phyloP scores from a whole-genome alignment of 148 eudicot genomes.

The Arctostaphylos glauca region DNA sequence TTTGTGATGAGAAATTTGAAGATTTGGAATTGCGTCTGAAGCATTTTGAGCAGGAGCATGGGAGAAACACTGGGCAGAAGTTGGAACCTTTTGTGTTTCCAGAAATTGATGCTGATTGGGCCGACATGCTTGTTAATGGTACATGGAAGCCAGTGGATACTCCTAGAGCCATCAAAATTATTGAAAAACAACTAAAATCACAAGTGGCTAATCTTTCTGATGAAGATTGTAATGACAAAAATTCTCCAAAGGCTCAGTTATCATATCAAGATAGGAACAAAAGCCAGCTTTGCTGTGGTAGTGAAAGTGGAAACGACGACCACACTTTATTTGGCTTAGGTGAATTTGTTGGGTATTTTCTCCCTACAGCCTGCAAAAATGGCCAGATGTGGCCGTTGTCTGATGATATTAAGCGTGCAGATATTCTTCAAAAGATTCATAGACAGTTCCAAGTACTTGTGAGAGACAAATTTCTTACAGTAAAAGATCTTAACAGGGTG shows the following conservation, averaged over 20 bases:
- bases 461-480: neutral
- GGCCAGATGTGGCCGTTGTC: slow-evolving; percentile 15
- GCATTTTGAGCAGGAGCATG: neutral
- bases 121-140: slow-evolving; percentile 1
- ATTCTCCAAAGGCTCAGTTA: neutral
- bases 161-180: neutral
- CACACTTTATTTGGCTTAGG: neutral
- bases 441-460: slow-evolving; percentile 6
- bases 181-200: neutral
- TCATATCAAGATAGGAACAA: neutral
- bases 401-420: slow-evolving; percentile 3
- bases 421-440: slow-evolving; percentile 4
- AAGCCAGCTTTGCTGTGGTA: neutral
- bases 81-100: neutral
- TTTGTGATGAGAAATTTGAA: slow-evolving; percentile 8
- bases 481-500: neutral
- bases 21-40: neutral
- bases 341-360: neutral
- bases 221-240: neutral
- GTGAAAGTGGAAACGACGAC: neutral
- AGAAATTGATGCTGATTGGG: neutral
- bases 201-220: neutral
- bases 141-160: slow-evolving; percentile 17
- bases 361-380: neutral
- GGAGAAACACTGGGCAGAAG: neutral